Percentiles rank a stretch among this genome's conserved stretches.
Evolutionary conservation across 2,329 filamentous ascomycete species (phyloP).

Genomic region (Aspergillus ruber): DNA sequence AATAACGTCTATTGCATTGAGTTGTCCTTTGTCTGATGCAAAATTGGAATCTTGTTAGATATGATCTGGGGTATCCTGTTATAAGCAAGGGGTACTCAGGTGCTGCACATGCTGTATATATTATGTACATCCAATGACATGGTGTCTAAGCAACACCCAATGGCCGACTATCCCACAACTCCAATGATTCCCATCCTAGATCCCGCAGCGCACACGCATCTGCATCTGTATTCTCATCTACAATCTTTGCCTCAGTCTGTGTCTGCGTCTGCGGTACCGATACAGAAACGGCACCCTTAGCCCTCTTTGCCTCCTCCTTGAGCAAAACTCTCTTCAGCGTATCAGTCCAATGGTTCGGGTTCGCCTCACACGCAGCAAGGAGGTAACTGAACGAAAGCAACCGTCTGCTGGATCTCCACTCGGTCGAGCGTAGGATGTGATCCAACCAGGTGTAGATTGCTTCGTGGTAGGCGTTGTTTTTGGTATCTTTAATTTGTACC

Average conservation of each 20-base stretch:
- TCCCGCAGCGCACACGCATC: slow-evolving; percentile 15
- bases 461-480: slow-evolving; percentile 32
- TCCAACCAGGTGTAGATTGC: slow-evolving; percentile 45
- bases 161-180: slow-evolving; percentile 27
- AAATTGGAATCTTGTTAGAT: no score
- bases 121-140: neutral
- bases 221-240: neutral
- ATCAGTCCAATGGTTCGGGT: slow-evolving; percentile 27
- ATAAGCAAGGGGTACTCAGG: no score
- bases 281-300: neutral
- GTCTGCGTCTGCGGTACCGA: neutral
- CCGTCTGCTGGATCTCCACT: slow-evolving; percentile 28
- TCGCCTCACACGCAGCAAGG: slow-evolving; percentile 25
- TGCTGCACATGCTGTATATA: neutral
- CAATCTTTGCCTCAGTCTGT: neutral
- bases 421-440: slow-evolving; percentile 38
- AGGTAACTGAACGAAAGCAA: slow-evolving; percentile 28
- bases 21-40: no score
- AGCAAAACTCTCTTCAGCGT: slow-evolving; percentile 14
- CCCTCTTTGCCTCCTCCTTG: neutral
- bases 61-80: no score
- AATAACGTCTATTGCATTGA: no score
- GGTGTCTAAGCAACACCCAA: slow-evolving; percentile 24
- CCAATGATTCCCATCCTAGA: slow-evolving; percentile 24
- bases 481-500: slow-evolving; percentile 7